Evolutionary conservation across 2,329 filamentous ascomycete genomes (phyloP), one percentile per base, ranked within the genome.

Genomic region (Claviceps digitariae): DNA sequence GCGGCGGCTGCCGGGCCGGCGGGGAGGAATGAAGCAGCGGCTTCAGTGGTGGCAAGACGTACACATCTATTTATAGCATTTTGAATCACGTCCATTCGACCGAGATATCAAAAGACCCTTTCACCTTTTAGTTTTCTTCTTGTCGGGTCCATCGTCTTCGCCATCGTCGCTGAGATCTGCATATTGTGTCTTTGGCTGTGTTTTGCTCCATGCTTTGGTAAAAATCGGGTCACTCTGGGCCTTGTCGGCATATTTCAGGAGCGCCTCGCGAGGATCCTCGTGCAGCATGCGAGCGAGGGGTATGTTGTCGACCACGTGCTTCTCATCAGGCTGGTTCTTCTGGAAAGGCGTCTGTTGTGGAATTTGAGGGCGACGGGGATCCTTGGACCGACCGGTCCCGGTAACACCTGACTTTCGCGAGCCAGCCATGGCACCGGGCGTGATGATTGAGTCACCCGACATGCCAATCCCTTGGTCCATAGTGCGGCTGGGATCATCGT

Each of bases 181-280:
- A 72, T 94, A 98, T 59, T 96, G 85, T 27, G 90, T 89, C 60
- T 90, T 84, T 0, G 93, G 93, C 71, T 97, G 91, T 40, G 90
- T 97, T 61, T 85, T 78, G 64, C 86, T 86, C 87, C 90, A 98
- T 17, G 90, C 93, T 60, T 87, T 88, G 31, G 93, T 98, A 64
- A 97, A 98, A 62, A 95, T 78, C 0, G 90, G 91, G 65, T 97
- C 90, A 65, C 88, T 91, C 69, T 95, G 83, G 13, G 90, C 90
- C 65, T 94, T 84, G 53, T 95, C 88, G 40, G 90, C 91, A 74
- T 97, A 98, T 72, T 94, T 96, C 56, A 98, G 72, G 63, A 98
- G 72, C 47, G 93, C 93, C 69, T 95, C 93, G 58, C 93, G 77
- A 0, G 93, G 93, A 72, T 98, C 93, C 67, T 98, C 93, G 68